Base-by-base conservation (phyloP, 768 basidiomycete species). In the Pleurotus citrinopileatus region DNA sequence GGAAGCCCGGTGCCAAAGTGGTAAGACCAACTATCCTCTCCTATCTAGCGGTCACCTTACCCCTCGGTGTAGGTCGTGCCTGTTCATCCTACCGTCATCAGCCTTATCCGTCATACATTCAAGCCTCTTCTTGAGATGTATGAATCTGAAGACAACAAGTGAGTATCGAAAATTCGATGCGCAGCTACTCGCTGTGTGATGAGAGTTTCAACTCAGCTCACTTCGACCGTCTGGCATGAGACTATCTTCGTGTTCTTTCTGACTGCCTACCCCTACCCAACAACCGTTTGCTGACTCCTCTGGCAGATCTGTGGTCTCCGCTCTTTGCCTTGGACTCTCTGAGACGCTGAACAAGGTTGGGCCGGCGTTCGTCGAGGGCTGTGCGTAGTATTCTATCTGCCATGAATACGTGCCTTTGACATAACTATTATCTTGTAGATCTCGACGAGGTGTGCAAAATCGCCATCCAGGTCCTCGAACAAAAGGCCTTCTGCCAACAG, bases 61-160 rank as follows among this genome's bases (percentile, higher is more conserved):
- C 55, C 32, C 26, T 47, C 54, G 36, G 20, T 53, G 15, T 52
- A 80, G 80, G 59, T 37, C 67, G 23, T 63, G 70, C 3, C 80
- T 83, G 42, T 68, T 92, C 45, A 82, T 59, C 70, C 73, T 28
- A 83, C 83, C 44, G 90, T 98, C 60, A 84, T 81, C 62, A 84
- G 92, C 60, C 80, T 98, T 42, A 84, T 93, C 55, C 79, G 79
- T 4, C 87, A 91, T 60, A 79, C 86, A 40, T 67, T 98, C 42
- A 79, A 78, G 5, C 80, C 84, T 22, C 78, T 98, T 26, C 66
- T 98, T 56, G 89, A 94, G 52, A 87, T 94, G 84, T 96, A 91
- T 70, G 87, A 90, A 63, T 83, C 86, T 2, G 97, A 99, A 71
- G 97, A 99, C 63, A 94, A 96, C 77, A 96, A 98, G 94, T 97